Conservation (phyloP, 2,329 filamentous ascomycete species). For the Huntiella moniliformis region DNA sequence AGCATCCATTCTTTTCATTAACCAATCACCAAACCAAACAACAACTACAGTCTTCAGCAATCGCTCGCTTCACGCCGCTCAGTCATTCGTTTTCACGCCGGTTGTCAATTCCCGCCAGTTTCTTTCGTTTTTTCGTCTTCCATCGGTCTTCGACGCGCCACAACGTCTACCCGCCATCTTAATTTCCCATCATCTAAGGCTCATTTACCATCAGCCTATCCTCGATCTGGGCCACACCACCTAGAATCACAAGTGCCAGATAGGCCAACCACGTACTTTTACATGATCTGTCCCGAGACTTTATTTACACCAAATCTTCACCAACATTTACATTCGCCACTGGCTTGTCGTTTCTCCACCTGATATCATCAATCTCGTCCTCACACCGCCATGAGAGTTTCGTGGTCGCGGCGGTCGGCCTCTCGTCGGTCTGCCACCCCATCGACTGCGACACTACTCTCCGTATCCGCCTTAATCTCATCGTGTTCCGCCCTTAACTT, state of each 20-base stretch:
- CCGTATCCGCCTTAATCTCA: constrained; percentile 10
- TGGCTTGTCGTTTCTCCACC: neutral
- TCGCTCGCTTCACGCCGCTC: constrained; percentile 8
- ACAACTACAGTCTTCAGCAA: neutral
- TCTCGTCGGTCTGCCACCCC: constrained; percentile 3
- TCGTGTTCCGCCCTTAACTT: constrained; percentile 33
- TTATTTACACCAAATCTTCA: neutral
- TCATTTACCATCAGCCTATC: neutral
- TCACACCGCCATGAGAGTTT: constrained; percentile 8
- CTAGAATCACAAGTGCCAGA: too few species aligned
- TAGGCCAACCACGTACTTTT: neutral
- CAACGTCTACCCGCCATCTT: constrained; percentile 9
- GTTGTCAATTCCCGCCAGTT: constrained; percentile 11
- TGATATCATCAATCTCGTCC: constrained; percentile 1
- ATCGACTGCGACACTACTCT: constrained; percentile 4
- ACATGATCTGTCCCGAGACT: neutral
- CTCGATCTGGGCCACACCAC: neutral
- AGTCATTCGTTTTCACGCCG: constrained; percentile 3
- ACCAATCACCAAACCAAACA: neutral
- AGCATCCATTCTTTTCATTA: constrained; percentile 8
- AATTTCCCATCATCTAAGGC: constrained; percentile 3
- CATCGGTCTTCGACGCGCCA: constrained; percentile 7
- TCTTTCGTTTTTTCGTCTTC: constrained; percentile 5
- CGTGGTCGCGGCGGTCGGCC: constrained; percentile 9
- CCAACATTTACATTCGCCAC: neutral